Evolutionary conservation across 208 protist species (phyloP), one percentile per base, ranked within the genome.

Genomic region (Acanthamoeba triangularis): DNA sequence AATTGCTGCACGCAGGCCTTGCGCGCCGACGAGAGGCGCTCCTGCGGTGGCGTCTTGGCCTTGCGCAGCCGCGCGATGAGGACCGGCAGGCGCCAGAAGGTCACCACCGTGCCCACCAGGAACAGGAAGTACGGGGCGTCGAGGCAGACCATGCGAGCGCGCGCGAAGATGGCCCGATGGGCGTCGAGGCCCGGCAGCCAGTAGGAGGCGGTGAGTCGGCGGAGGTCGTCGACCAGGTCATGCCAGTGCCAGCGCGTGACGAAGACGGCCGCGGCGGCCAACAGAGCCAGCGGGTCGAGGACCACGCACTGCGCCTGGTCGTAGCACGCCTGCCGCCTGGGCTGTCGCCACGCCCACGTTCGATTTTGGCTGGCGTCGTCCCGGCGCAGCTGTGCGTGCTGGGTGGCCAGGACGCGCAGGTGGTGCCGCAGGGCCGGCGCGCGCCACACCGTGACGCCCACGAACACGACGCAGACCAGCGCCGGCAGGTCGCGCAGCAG

Each of bases 81-180:
- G 14, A 37, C 54, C 25, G 84, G 84, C 13, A 63, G 59, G 18
- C 84, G 84, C 84, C 84, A 91, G 59, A 91, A 37, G 11, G 56
- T 69, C 11, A 69, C 59, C 35, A 37, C 13, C 20, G 35, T 65
- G 20, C 23, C 30, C 4, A 44, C 11, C 3, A 69, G 13, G 52
- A 0, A 91, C 10, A 91, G 18, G 54, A 91, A 91, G 84, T 35
- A 91, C 30, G 84, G 84, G 0, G 61, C 30, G 84, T 91, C 84
- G 16, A 91, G n/a, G 30, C 44, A 90, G 82, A 90, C 18, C 10
- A 20, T 1, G 14, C 2, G 20, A 10, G n/a, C 44, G 7, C 41
- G 47, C 1, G 13, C 7, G 49, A 90, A 90, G 8, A 30, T 28
- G 37, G 35, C 30, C 8, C 37, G 13, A 37, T 90, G 82, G 33